Evolutionary conservation across 805 yeast species (phyloP).

Genomic region (Wickerhamomyces xylosicus): DNA sequence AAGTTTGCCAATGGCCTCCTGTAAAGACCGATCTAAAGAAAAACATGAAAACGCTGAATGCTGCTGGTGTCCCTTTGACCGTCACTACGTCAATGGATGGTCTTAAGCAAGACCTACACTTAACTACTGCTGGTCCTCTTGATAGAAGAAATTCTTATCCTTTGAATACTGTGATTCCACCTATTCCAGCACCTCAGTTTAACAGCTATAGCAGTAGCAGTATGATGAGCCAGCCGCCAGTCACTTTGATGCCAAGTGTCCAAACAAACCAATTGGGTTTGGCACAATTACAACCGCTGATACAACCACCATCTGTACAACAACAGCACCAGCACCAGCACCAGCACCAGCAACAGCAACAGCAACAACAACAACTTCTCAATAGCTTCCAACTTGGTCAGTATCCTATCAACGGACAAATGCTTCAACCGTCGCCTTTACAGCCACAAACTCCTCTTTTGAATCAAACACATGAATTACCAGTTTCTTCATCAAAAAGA

Average conservation of each 20-base stretch:
- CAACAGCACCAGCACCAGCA: neutral
- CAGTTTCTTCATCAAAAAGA: no score
- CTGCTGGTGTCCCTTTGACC: neutral
- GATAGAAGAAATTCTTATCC: neutral
- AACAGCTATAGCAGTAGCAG: no score
- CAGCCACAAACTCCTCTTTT: no score
- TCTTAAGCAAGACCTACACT: neutral
- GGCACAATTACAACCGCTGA: neutral
- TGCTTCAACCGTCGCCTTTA: no score
- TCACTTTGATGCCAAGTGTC: neutral
- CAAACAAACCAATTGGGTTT: neutral
- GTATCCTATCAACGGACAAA: no score
- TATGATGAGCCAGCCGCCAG: no score
- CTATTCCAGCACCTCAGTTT: no score
- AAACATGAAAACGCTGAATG: neutral
- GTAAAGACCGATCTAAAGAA: neutral
- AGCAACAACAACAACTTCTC: neutral
- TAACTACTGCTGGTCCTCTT: no score
- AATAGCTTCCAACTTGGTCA: no score
- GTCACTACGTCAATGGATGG: neutral
- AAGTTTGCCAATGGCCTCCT: constrained; percentile 9
- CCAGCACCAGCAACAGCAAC: neutral
- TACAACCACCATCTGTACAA: neutral
- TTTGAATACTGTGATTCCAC: no score
- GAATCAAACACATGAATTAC: no score